phyloP scores from a whole-genome alignment of 163 green algal genomes.

The Scenedesmus sp. region DNA sequence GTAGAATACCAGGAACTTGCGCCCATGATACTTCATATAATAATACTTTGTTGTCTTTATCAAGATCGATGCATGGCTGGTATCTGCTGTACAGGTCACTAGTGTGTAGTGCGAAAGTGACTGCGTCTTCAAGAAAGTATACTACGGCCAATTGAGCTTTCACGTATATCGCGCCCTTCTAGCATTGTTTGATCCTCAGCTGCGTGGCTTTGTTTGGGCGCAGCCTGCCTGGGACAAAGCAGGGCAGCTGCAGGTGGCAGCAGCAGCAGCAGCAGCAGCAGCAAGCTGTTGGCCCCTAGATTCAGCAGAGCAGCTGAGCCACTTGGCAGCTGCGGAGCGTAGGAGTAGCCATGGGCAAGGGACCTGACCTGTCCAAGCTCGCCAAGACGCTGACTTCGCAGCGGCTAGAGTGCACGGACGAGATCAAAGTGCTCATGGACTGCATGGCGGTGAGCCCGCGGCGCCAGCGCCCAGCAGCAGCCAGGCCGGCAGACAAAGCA shows the following conservation, averaged over 20 bases:
- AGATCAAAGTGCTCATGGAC: conserved; percentile 55
- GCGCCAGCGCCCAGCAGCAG: not conserved
- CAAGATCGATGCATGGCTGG: too few species aligned
- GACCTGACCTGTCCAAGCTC: conserved; percentile 50
- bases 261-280: conserved; percentile 9
- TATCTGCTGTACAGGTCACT: not conserved
- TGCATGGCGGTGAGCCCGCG: conserved; percentile 53
- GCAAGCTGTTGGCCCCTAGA: not conserved
- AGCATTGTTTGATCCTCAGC: not conserved
- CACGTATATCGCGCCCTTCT: not conserved
- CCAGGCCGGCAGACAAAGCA: not conserved
- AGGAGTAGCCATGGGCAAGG: not conserved
- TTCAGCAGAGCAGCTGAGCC: not conserved
- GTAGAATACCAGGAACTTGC: not conserved
- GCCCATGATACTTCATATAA: too few species aligned
- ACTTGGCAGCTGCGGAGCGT: not conserved
- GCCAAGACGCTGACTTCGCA: conserved; percentile 56
- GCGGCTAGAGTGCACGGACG: conserved; percentile 48
- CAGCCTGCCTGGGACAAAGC: not conserved
- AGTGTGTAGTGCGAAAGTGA: not conserved
- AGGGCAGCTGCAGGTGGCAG: not conserved
- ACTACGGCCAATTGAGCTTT: not conserved
- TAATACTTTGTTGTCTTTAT: too few species aligned
- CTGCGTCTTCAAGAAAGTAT: not conserved
- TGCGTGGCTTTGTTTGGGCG: not conserved